Conservation (phyloP, 1,139 yeast species). For the Yamadazyma songkhlaensis region DNA sequence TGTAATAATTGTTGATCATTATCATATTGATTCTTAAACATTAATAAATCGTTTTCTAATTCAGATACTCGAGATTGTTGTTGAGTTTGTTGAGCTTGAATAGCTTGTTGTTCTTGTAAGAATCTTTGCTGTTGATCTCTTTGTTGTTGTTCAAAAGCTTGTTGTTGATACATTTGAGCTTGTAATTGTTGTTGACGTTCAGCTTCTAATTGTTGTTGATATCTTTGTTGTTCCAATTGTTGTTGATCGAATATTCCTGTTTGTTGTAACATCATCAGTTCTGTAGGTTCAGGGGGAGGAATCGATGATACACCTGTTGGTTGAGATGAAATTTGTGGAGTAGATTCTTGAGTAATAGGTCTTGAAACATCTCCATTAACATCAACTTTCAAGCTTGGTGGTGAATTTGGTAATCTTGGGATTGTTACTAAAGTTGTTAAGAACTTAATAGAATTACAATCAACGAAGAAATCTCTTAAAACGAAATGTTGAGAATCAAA, state of each 20-base stretch:
- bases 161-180: constrained; percentile 54
- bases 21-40: constrained; percentile 78
- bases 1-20: constrained; percentile 81
- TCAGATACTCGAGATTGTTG: constrained; percentile 81
- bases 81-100: constrained; percentile 67
- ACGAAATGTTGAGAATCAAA: constrained; percentile 79
- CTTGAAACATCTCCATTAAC: constrained; percentile 43
- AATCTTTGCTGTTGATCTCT: constrained; percentile 55
- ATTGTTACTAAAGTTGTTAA: constrained; percentile 81
- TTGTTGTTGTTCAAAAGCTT: constrained; percentile 67
- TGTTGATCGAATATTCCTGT: constrained; percentile 45
- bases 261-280: constrained; percentile 44
- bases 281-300: constrained; percentile 38
- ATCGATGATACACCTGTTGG: constrained; percentile 30
- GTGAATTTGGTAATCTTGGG: constrained; percentile 68
- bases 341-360: constrained; percentile 27
- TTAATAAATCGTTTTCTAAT: constrained; percentile 75
- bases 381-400: constrained; percentile 64
- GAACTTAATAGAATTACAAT: constrained; percentile 82
- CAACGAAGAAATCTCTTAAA: constrained; percentile 83
- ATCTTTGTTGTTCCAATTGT: constrained; percentile 66
- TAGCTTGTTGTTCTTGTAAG: constrained; percentile 54
- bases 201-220: constrained; percentile 56
- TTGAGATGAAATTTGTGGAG: constrained; percentile 30
- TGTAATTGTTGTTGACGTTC: constrained; percentile 50